These are phyloP conservation scores for Gelatoporia subvermispora DNA, from an alignment of 768 basidiomycete genomes.

Conservation along the genomic window DNA sequence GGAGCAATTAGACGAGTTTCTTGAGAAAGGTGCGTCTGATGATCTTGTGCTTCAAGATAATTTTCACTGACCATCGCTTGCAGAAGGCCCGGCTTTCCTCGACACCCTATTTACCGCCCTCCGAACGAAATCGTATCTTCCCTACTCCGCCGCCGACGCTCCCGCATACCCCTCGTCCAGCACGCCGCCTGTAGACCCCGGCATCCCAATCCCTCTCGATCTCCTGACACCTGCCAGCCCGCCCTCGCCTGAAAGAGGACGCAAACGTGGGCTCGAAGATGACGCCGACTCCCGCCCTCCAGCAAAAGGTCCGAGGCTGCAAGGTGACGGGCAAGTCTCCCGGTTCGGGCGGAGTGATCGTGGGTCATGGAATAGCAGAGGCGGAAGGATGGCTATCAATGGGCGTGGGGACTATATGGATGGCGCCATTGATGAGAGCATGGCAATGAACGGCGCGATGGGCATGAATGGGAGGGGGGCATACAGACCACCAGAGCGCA, in stretches of 20 bases:
- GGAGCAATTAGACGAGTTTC: constrained; percentile 83
- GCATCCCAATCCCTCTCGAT: constrained; percentile 80
- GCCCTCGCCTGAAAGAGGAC: constrained; percentile 45
- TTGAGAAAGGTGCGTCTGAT: constrained; percentile 73
- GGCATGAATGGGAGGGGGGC: constrained; percentile 41
- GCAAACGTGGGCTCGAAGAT: constrained; percentile 66
- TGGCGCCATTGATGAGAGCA: constrained; percentile 23
- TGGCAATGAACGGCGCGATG: constrained; percentile 19
- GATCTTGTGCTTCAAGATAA: constrained; percentile 8
- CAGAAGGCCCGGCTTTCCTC: constrained; percentile 73
- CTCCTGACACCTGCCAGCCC: constrained; percentile 43
- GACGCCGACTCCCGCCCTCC: constrained; percentile 58
- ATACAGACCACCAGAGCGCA: constrained; percentile 69
- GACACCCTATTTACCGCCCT: constrained; percentile 83
- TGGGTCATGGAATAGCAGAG: constrained; percentile 37
- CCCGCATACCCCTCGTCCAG: constrained; percentile 32
- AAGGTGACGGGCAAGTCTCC: constrained; percentile 60
- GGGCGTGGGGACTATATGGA: constrained; percentile 24
- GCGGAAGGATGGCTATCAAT: constrained; percentile 26
- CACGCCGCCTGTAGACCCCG: constrained; percentile 42
- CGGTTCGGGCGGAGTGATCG: constrained; percentile 44
- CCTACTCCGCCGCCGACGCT: constrained; percentile 51
- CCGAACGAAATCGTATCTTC: constrained; percentile 80
- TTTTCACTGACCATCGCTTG: constrained; percentile 9
- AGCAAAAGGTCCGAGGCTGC: constrained; percentile 69